Conservation (phyloP, 176 grass and related monocot genomes). For the Musa itinerans region DNA sequence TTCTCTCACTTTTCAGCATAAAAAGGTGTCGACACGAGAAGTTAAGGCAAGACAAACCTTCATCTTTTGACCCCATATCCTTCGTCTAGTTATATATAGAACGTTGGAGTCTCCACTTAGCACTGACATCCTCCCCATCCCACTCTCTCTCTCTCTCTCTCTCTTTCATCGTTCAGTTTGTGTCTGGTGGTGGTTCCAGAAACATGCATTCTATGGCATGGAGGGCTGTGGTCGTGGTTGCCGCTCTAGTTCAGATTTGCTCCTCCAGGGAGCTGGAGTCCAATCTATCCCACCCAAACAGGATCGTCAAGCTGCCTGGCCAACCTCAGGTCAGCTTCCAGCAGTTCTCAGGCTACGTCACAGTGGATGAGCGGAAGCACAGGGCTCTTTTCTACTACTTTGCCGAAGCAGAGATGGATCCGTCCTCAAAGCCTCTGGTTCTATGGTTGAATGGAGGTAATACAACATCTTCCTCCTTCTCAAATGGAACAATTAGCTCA, state of each 20-base stretch:
- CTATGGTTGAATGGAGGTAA: constrained; percentile 99
- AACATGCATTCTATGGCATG: constrained; percentile 17
- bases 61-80: neutral
- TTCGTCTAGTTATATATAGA: neutral
- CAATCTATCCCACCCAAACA: constrained; percentile 23
- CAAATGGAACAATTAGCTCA: neutral
- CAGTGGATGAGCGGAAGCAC: constrained; percentile 44
- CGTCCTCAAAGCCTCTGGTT: constrained; percentile 76
- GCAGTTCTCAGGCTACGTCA: constrained; percentile 88
- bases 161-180: neutral
- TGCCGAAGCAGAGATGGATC: constrained; percentile 71
- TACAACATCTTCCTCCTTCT: neutral
- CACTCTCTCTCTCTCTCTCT: neutral
- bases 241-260: neutral
- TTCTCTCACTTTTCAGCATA: neutral
- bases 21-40: neutral
- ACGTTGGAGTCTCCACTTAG: neutral
- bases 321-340: constrained; percentile 67
- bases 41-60: constrained; percentile 1
- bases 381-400: constrained; percentile 96
- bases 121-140: neutral
- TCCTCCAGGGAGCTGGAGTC: constrained; percentile 10
- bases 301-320: constrained; percentile 54
- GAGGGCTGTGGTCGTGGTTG: constrained; percentile 5
- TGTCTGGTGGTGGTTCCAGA: neutral